Conservation (phyloP, 768 basidiomycete genomes). For the Suillus weaverae region DNA sequence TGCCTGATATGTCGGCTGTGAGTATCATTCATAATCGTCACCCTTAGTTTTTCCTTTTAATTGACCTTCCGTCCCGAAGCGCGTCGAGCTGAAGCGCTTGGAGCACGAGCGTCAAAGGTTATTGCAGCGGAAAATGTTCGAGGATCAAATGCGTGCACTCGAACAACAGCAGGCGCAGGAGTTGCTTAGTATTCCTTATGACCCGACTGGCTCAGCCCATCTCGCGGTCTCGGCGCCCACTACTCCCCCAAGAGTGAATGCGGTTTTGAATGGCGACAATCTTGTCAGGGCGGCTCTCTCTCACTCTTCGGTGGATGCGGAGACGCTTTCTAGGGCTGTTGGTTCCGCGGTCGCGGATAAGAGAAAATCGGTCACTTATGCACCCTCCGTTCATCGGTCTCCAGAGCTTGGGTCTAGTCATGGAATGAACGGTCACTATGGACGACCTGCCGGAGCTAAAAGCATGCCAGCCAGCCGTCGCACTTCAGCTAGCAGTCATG, state of each 20-base stretch:
- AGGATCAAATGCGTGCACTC: conserved; percentile 93
- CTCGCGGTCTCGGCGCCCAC: conserved; percentile 88
- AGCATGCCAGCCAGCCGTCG: conserved; percentile 93
- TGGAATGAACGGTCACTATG: conserved; percentile 52
- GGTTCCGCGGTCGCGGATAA: conserved; percentile 70
- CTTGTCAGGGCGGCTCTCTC: conserved; percentile 43
- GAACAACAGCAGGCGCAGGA: conserved; percentile 91
- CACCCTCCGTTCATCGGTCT: conserved; percentile 72
- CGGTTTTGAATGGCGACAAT: conserved; percentile 61
- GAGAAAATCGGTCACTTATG: conserved; percentile 85
- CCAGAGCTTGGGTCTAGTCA: conserved; percentile 58
- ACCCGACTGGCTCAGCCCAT: conserved; percentile 56
- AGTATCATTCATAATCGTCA: conserved; percentile 32
- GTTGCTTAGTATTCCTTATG: conserved; percentile 72
- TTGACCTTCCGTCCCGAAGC: conserved; percentile 42
- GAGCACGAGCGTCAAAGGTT: conserved; percentile 85
- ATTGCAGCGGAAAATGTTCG: conserved; percentile 86
- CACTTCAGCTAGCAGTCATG: conserved; percentile 84
- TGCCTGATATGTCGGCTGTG: conserved; percentile 84
- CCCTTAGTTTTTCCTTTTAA: conserved; percentile 10
- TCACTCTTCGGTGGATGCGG: conserved; percentile 57
- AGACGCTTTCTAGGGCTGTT: conserved; percentile 66
- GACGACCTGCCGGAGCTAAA: conserved; percentile 75
- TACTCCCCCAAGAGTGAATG: conserved; percentile 79
- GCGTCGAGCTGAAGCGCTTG: conserved; percentile 86